These are phyloP conservation scores for Cercospora janseana DNA, from an alignment of 2,329 filamentous ascomycete genomes.

Conservation along the genomic window DNA sequence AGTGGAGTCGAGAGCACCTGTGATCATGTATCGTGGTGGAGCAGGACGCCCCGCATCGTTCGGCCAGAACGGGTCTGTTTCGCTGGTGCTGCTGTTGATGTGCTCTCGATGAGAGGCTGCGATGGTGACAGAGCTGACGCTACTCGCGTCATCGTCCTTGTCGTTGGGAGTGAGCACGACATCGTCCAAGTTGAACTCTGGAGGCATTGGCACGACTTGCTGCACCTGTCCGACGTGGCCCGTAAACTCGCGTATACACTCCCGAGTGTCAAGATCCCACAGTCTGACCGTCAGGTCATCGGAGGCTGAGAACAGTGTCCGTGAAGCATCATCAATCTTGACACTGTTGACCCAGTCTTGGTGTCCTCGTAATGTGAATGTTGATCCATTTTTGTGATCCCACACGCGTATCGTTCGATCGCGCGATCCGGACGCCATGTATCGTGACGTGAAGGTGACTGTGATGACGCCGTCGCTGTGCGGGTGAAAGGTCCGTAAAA, in stretches of 20 bases:
- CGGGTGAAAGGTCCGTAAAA: slow-evolving; percentile 74
- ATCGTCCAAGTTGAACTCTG: slow-evolving; percentile 87
- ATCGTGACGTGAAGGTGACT: slow-evolving; percentile 80
- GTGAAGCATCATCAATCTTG: slow-evolving; percentile 67
- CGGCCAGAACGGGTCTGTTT: slow-evolving; percentile 54
- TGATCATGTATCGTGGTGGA: slow-evolving; percentile 88
- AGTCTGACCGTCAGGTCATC: slow-evolving; percentile 89
- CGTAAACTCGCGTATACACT: slow-evolving; percentile 73
- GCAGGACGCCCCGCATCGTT: slow-evolving; percentile 62
- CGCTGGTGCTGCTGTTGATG: slow-evolving; percentile 9
- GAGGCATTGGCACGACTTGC: slow-evolving; percentile 78
- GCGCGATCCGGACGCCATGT: slow-evolving; percentile 83
- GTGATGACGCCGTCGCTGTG: slow-evolving; percentile 82
- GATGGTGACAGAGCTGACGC: slow-evolving; percentile 31
- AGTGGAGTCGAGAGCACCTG: slow-evolving; percentile 84
- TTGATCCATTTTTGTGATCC: slow-evolving; percentile 68
- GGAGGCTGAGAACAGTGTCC: slow-evolving; percentile 87
- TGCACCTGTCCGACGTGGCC: slow-evolving; percentile 96
- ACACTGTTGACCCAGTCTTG: slow-evolving; percentile 97
- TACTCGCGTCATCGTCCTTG: slow-evolving; percentile 44
- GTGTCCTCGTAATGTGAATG: slow-evolving; percentile 78
- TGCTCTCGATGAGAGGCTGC: slow-evolving; percentile 23
- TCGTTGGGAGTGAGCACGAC: slow-evolving; percentile 55
- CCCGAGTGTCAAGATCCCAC: slow-evolving; percentile 85
- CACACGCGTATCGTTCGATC: slow-evolving; percentile 90